These are phyloP conservation scores for Flagelloscypha sp. DNA, from an alignment of 768 basidiomycete genomes.

Conservation along the genomic window DNA sequence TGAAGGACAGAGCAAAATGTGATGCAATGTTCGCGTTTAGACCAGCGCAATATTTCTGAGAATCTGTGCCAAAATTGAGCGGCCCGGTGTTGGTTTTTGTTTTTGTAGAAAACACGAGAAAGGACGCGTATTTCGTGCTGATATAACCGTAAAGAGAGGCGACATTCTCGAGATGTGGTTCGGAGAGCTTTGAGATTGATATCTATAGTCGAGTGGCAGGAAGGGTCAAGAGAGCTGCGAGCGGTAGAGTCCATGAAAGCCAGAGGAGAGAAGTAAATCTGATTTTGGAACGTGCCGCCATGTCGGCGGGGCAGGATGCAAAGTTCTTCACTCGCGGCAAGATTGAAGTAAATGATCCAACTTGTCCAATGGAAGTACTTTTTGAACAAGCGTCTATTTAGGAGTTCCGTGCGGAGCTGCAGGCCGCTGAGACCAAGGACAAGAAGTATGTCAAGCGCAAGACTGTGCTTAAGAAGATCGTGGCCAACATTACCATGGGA, in stretches of 20 bases:
- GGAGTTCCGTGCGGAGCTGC: constrained; percentile 89
- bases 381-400: constrained; percentile 19
- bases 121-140: constrained; percentile 50
- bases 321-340: constrained; percentile 90
- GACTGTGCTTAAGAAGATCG: constrained; percentile 92
- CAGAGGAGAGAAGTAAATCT: constrained; percentile 6
- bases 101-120: constrained; percentile 67
- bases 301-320: constrained; percentile 70
- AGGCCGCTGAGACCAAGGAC: constrained; percentile 89
- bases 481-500: constrained; percentile 99
- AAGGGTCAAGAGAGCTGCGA: constrained; percentile 19
- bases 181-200: constrained; percentile 55
- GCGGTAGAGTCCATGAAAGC: constrained; percentile 11
- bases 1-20: constrained; percentile 25
- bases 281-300: constrained; percentile 7
- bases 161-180: constrained; percentile 42
- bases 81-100: constrained; percentile 67
- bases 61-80: constrained; percentile 67
- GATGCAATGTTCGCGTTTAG: constrained; percentile 26
- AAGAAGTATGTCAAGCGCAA: constrained; percentile 93
- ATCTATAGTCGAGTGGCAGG: constrained; percentile 38
- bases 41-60: constrained; percentile 50
- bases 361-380: constrained; percentile 2
- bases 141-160: constrained; percentile 31
- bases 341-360: constrained; percentile 57